These are phyloP conservation scores for Cucumis hystrix DNA, from an alignment of 306 rosid species.

Conservation along the genomic window DNA sequence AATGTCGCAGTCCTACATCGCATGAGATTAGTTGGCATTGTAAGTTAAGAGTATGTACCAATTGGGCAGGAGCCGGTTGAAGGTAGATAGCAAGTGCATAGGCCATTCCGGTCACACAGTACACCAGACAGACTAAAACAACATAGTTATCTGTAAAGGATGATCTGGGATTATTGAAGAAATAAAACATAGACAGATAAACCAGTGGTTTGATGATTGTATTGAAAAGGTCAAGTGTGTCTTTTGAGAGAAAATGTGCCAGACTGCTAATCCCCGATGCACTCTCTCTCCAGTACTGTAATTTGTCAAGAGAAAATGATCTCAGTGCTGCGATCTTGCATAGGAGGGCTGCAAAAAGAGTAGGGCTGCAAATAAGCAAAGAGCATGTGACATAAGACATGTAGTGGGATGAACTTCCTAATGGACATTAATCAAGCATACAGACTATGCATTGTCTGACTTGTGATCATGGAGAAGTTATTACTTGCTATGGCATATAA, in stretches of 20 bases:
- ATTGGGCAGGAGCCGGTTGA: conserved; percentile 27
- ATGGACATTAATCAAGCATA: background rate
- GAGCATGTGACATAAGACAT: conserved; percentile 7
- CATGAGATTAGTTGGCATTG: background rate
- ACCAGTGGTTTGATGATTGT: conserved; percentile 27
- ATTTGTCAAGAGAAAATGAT: conserved; percentile 31
- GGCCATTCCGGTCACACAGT: conserved; percentile 28
- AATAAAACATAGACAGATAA: conserved; percentile 29
- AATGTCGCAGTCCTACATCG: background rate
- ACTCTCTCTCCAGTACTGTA: conserved; percentile 31
- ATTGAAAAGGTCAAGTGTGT: conserved; percentile 23
- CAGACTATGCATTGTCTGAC: background rate
- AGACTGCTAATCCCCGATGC: conserved; percentile 30
- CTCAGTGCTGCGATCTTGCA: conserved; percentile 26
- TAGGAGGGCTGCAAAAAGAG: conserved; percentile 22
- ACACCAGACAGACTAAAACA: conserved; percentile 26
- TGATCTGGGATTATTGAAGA: conserved; percentile 28
- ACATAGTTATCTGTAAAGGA: conserved; percentile 21
- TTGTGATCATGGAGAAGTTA: background rate
- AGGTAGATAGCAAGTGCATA: conserved; percentile 26
- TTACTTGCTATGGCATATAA: background rate
- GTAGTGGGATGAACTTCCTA: background rate
- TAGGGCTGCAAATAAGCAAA: background rate
- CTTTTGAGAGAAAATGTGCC: conserved; percentile 32
- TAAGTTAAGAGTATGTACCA: conserved; percentile 11